Evolutionary conservation across 805 yeast species (phyloP).

Genomic region (Candida caryicola): DNA sequence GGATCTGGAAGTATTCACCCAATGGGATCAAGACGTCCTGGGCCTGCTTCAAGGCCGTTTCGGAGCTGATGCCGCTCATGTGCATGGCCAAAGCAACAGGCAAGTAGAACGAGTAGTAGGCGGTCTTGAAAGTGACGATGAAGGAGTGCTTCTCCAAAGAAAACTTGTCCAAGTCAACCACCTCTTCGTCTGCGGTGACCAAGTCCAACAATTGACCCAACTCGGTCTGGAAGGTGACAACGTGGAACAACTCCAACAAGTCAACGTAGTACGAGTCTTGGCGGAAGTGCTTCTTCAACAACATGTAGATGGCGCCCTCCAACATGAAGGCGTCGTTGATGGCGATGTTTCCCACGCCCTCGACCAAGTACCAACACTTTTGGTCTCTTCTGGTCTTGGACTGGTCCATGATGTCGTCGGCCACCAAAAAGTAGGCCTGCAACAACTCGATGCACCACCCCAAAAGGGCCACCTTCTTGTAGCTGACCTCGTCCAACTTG

Average conservation of each 20-base stretch:
- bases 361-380: constrained; percentile 91
- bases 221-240: constrained; percentile 96
- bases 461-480: constrained; percentile 78
- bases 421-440: constrained; percentile 95
- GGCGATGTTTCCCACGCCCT: constrained; percentile 86
- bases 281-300: constrained; percentile 86
- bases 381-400: constrained; percentile 97
- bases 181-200: constrained; percentile 95
- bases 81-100: constrained; percentile 97
- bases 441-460: constrained; percentile 96
- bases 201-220: constrained; percentile 93
- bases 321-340: constrained; percentile 96
- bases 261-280: constrained; percentile 82
- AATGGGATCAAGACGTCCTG: constrained; percentile 84
- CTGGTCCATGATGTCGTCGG: constrained; percentile 98
- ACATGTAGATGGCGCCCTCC: constrained; percentile 87
- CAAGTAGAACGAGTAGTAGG: constrained; percentile 93
- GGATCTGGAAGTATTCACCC: constrained; percentile 98
- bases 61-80: constrained; percentile 75
- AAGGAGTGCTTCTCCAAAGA: constrained; percentile 87
- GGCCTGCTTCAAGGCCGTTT: constrained; percentile 81
- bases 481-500: constrained; percentile 65
- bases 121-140: constrained; percentile 95
- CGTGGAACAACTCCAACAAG: constrained; percentile 90
- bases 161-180: constrained; percentile 84